Evolutionary conservation across 495 filamentous ascomycete genomes (phyloP), one percentile per base, ranked within the genome.

Genomic region (Cenococcum geophilum): DNA sequence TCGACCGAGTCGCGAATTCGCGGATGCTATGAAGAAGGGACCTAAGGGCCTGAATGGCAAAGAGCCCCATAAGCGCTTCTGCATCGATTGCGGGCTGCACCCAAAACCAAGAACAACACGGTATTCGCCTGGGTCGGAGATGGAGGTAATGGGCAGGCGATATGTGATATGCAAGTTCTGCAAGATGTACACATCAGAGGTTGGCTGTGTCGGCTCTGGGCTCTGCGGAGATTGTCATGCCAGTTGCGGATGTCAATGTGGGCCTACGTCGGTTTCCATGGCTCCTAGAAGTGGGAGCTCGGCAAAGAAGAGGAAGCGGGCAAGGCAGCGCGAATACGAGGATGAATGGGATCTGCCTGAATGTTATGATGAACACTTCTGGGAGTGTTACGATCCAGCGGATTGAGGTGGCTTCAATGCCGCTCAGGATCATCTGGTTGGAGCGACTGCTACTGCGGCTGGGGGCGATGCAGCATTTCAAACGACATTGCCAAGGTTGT

Each of bases 381-480:
- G 21, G 49, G 49, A 52, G 49, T 10, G 49, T 52, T 32, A 52
- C 25, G 49, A 52, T 52, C 49, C 49, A 16, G 49, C 49, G 23
- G 49, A 52, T 52, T 52, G 42, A 51, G 48, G 18, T 21, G 18
- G 18, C 6, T 32, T 32, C 27, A 32, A 6, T 32, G 27, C 27
- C 6, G 27, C 3, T 6, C 27, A 32, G 27, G 27, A 32, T 32
- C 3, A 6, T 32, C 27, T 6, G 27, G 3, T 32, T 32, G 27
- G 6, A 3, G 27, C 27, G 6, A 32, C 6, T 32, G 27, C 27
- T 32, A 6, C 3, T 6, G 3, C 2, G 6, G 27, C 27, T 32
- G 27, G 27, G 2, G 27, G 27, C 27, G 27, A 32, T 6, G 27
- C 6, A 32, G 27, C 27, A 32, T 32, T 32, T 6, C 6, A n/a